Conservation (phyloP, 2,329 filamentous ascomycete species). For the Penicillium fuscoglaucum region DNA sequence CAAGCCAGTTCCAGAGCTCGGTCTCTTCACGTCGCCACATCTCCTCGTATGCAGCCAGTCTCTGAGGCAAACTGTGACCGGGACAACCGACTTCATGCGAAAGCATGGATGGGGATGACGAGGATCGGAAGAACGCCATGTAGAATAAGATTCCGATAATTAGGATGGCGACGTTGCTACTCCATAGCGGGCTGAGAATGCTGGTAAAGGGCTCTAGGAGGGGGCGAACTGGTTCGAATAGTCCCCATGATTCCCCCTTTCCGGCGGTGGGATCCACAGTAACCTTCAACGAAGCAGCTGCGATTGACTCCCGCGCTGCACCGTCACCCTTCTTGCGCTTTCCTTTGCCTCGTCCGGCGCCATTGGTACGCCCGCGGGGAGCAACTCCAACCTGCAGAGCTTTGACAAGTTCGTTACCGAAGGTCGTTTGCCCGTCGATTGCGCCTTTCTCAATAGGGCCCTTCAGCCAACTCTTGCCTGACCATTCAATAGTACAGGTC, state of each 20-base stretch:
- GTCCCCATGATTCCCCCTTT: slow-evolving; percentile 66
- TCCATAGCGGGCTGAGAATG: slow-evolving; percentile 69
- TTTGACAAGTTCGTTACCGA: slow-evolving; percentile 76
- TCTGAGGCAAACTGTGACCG: slow-evolving; percentile 56
- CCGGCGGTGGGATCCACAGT: slow-evolving; percentile 40
- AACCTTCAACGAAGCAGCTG: slow-evolving; percentile 46
- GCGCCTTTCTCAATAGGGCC: slow-evolving; percentile 95
- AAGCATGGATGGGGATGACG: slow-evolving; percentile 36
- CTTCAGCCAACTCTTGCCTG: slow-evolving; percentile 96
- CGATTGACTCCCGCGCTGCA: slow-evolving; percentile 37
- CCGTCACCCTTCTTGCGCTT: slow-evolving; percentile 59
- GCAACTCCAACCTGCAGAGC: slow-evolving; percentile 72
- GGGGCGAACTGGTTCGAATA: slow-evolving; percentile 74
- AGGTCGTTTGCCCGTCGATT: slow-evolving; percentile 81
- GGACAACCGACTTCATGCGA: slow-evolving; percentile 41
- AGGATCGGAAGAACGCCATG: slow-evolving; percentile 67
- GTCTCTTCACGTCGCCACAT: slow-evolving; percentile 87
- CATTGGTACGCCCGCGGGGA: slow-evolving; percentile 59
- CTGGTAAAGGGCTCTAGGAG: slow-evolving; percentile 69
- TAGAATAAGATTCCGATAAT: slow-evolving; percentile 72
- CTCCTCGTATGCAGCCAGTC: slow-evolving; percentile 83
- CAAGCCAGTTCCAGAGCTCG: slow-evolving; percentile 90
- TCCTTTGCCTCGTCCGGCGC: slow-evolving; percentile 57
- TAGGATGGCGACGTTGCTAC: slow-evolving; percentile 73
- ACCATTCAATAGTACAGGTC: slow-evolving; percentile 92